Evolutionary conservation across 2,329 filamentous ascomycete species (phyloP).

Genomic region (Exserohilum turcica): DNA sequence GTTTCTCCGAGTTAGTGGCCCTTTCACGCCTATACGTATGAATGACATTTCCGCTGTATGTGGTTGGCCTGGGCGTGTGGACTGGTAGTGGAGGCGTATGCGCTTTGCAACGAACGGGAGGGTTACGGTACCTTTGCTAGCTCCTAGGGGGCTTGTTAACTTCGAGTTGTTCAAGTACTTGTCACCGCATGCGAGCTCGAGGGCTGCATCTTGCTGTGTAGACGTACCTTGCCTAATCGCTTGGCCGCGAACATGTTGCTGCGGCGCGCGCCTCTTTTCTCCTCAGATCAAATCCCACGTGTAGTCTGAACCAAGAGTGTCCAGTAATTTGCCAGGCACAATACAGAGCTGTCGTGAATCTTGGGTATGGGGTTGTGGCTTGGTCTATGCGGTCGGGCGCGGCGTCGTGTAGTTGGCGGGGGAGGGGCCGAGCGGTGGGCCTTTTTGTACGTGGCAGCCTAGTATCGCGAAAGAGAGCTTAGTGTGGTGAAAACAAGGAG

Average conservation of each 20-base stretch:
- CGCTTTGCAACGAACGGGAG: neutral
- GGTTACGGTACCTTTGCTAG: conserved; percentile 26
- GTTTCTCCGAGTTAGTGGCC: neutral
- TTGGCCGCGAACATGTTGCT: conserved; percentile 57
- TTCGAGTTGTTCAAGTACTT: neutral
- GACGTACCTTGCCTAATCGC: conserved; percentile 54
- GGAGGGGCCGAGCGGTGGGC: conserved; percentile 11
- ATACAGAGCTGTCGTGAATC: neutral
- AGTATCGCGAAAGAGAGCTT: neutral
- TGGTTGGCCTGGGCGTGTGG: neutral
- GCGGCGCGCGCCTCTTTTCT: neutral
- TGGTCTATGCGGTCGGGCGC: neutral
- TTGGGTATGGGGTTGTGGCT: neutral
- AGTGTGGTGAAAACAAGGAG: neutral
- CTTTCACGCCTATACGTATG: neutral
- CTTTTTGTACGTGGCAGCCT: conserved; percentile 5
- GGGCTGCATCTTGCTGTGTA: neutral
- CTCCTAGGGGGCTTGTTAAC: conserved; percentile 19
- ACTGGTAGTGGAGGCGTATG: neutral
- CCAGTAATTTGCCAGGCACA: neutral
- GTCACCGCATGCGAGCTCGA: neutral
- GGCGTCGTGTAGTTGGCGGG: neutral
- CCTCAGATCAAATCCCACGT: neutral
- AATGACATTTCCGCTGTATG: neutral
- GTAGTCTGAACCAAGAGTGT: neutral